Percentiles rank a stretch among this genome's conserved stretches.
These are phyloP conservation scores for Colletotrichum aenigma DNA, from an alignment of 2,329 filamentous ascomycete species.

Conservation along the genomic window DNA sequence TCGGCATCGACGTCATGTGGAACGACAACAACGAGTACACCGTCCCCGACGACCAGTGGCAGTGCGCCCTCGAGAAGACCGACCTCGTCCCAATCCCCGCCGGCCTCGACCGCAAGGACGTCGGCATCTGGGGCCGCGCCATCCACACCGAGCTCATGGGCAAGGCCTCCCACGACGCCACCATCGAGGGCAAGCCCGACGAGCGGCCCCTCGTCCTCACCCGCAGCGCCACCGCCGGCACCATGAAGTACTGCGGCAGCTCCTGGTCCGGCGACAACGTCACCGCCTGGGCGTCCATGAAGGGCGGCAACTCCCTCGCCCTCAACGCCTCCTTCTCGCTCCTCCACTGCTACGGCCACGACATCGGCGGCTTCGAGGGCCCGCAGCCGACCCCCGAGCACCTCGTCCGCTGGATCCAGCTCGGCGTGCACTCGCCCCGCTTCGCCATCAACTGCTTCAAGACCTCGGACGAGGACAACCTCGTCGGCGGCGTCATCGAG, in stretches of 20 bases:
- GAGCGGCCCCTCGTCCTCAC: conserved; percentile 72
- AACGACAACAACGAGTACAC: conserved; percentile 83
- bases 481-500: conserved; percentile 75
- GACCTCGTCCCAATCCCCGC: conserved; percentile 38
- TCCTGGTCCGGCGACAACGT: conserved; percentile 79
- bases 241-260: conserved; percentile 72
- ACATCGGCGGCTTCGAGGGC: conserved; percentile 78
- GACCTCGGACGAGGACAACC: conserved; percentile 68
- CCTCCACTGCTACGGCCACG: conserved; percentile 73
- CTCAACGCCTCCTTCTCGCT: conserved; percentile 72
- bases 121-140: conserved; percentile 73
- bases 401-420: conserved; percentile 74
- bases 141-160: conserved; percentile 75
- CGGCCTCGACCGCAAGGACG: conserved; percentile 44
- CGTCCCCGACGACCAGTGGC: conserved; percentile 68
- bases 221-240: conserved; percentile 72
- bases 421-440: conserved; percentile 71
- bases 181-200: conserved; percentile 61
- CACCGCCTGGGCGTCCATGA: conserved; percentile 76
- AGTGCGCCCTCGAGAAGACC: conserved; percentile 56
- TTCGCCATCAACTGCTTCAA: conserved; percentile 84
- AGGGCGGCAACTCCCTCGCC: conserved; percentile 71
- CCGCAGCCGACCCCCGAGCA: conserved; percentile 74
- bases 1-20: conserved; percentile 77
- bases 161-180: conserved; percentile 72